Evolutionary conservation across 257 asterid species (phyloP), one percentile per base, ranked within the genome.

Genomic region (Thymus mandschuricus): DNA sequence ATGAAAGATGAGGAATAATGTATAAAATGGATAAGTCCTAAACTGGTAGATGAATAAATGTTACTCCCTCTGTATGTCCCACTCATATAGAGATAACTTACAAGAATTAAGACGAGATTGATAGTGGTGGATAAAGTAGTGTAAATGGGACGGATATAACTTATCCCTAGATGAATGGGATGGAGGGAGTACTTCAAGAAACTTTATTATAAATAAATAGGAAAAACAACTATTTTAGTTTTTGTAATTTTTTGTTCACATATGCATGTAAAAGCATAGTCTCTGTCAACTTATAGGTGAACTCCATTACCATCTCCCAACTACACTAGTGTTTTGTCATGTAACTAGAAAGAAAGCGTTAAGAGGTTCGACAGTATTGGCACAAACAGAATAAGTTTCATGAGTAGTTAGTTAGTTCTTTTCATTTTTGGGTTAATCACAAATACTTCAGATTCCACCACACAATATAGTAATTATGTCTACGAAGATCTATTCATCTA

Each of bases 401-500:
- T 2, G 12, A 52, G 58, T 49, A 1, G 55, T 52, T 52, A 8
- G 58, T 5, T 52, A 52, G 27, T 21, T 21, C 33, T 52, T 51
- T 21, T 15, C 58, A 52, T 6, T 15, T 51, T 52, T n/a, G 31
- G 58, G 58, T 21, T 31, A 3, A 65, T 66, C 75, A 34, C 74
- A 57, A 51, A 63, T 38, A 59, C 64, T 43, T 67, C 60, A 35
- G 48, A 58, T 48, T 58, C 64, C 21, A 60, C 66, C 75, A 67
- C 68, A 69, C 75, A 79, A 35, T 69, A 64, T 61, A 28, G 63
- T 21, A 21, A 21, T 12, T 38, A 11, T 63, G 58, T 49, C 79
- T 58, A 68, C 48, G 56, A 59, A 51, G 41, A 60, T 55, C 59
- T 28, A 31, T 35, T 29, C 40, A 40, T 51, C 44, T 38, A 12